Evolutionary conservation across 1,284 basidiomycete genomes (phyloP).

Genomic region (Rhodotorula sp.): DNA sequence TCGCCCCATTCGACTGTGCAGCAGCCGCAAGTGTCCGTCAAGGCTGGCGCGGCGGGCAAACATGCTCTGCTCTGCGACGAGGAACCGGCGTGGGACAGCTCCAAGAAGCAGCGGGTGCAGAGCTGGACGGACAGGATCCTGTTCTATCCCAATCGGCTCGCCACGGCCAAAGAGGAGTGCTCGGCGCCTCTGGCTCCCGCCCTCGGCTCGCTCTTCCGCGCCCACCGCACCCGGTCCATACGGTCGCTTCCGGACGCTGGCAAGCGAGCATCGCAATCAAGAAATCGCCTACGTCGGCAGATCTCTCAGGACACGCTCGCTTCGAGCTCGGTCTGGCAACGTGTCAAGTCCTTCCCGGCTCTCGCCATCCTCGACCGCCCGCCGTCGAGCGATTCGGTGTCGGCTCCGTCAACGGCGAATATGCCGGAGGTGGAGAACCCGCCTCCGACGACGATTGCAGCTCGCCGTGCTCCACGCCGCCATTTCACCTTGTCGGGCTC

Average conservation of each 20-base stretch:
- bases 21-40: conserved; percentile 19
- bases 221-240: background rate
- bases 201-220: background rate
- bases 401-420: background rate
- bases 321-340: conserved; percentile 19
- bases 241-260: background rate
- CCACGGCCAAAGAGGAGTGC: background rate
- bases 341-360: conserved; percentile 16
- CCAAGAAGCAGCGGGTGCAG: conserved; percentile 44
- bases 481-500: conserved; percentile 26
- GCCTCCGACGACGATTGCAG: background rate
- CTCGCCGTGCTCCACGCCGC: conserved; percentile 20
- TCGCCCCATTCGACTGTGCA: conserved; percentile 24
- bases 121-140: conserved; percentile 29
- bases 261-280: background rate
- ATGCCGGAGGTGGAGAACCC: background rate
- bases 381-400: background rate
- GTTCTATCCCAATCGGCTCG: background rate
- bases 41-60: conserved; percentile 4
- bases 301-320: background rate
- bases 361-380: background rate
- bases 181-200: background rate
- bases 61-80: background rate
- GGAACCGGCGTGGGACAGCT: conserved; percentile 39
- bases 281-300: conserved; percentile 6